Percentiles rank a stretch among this genome's conserved stretches.
Conservation (phyloP, 305 asterid genomes). For the Nicotiana rustica region DNA sequence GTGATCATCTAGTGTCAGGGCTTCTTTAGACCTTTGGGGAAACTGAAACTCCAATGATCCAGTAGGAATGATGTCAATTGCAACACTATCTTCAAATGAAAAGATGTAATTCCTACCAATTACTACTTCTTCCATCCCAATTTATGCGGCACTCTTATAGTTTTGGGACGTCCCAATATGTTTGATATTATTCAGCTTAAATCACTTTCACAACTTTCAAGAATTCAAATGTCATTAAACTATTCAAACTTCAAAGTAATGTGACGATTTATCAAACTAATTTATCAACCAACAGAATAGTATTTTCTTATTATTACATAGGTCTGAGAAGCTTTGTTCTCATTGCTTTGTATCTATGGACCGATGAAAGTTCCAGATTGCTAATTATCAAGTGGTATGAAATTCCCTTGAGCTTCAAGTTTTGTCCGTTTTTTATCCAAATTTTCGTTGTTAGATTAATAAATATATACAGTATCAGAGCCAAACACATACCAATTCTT, state of each 20-base stretch:
- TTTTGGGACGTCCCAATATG: neutral
- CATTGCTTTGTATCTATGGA: neutral
- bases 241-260: neutral
- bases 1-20: neutral
- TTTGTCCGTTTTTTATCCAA: neutral
- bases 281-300: neutral
- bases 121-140: neutral
- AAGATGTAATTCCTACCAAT: neutral
- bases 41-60: neutral
- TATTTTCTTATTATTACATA: neutral
- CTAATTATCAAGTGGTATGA: neutral
- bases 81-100: neutral
- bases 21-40: neutral
- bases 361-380: neutral
- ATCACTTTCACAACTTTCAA: neutral
- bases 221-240: neutral
- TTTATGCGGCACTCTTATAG: neutral
- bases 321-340: neutral
- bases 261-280: conserved; percentile 9
- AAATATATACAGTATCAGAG: neutral
- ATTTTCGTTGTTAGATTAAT: neutral
- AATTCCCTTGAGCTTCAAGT: conserved; percentile 12
- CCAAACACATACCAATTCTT: neutral
- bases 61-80: neutral
- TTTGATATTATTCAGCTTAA: neutral